These are phyloP conservation scores for Blastocystis sp. DNA, from an alignment of 352 stramenopile species.

Conservation along the genomic window DNA sequence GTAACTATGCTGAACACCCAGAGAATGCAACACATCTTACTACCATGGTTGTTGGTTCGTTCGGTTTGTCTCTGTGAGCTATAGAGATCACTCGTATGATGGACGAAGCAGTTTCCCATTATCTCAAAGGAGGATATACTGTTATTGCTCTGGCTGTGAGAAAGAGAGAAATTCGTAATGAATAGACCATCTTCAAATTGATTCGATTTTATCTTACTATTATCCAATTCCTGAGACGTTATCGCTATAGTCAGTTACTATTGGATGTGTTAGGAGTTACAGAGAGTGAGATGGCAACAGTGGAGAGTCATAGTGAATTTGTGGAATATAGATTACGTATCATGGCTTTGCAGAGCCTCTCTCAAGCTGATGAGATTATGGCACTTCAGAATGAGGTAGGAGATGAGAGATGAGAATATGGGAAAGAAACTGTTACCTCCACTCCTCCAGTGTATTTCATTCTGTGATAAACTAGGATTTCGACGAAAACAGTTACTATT, in stretches of 20 bases:
- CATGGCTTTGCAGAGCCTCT: not conserved
- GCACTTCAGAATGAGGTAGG: not conserved
- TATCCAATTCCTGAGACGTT: not conserved
- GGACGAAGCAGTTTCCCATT: not conserved
- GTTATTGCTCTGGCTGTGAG: not conserved
- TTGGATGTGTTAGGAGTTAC: not conserved
- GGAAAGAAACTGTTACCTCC: not conserved
- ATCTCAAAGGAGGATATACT: constrained; percentile 13
- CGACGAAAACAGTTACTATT: not conserved
- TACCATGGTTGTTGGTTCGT: not conserved
- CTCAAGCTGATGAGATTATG: not conserved
- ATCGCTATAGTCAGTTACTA: not conserved
- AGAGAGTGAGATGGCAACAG: not conserved
- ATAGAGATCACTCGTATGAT: constrained; percentile 34
- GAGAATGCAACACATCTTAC: not conserved
- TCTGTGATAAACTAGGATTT: constrained; percentile 11
- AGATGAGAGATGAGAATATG: not conserved
- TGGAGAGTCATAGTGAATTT: not conserved
- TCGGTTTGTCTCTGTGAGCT: not conserved
- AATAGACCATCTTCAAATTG: constrained; percentile 15
- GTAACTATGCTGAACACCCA: constrained; percentile 15
- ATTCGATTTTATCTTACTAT: not conserved
- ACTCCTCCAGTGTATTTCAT: not conserved
- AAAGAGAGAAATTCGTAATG: not conserved
- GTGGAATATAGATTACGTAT: not conserved